Base-by-base conservation (phyloP, 2,329 filamentous ascomycete genomes). In the Fusarium sarcochroum region DNA sequence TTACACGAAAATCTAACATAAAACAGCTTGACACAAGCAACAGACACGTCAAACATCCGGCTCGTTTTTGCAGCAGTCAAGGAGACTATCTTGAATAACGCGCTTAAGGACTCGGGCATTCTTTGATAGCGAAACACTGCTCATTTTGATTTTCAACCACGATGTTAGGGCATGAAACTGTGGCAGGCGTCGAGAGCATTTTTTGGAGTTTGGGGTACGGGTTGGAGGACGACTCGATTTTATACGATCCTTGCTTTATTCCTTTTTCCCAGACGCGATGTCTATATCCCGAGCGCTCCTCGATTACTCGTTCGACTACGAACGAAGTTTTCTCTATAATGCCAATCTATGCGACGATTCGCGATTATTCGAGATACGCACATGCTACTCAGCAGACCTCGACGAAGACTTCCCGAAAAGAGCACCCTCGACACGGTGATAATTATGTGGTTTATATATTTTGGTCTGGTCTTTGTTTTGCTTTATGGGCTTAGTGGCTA, bases 21-120 rank as follows among this genome's bases (percentile, higher is more conserved):
- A 8, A 1, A 18, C 74, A 98, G 95, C 81, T 88, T 99, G 66
- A 99, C 96, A 34, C 96, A 99, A 91, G 96, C 96, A 45, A 99
- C 96, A 68, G 96, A 99, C 79, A 99, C 96, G 6, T 98, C 94
- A 52, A 99, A 99, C 77, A 98, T 99, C 76, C 93, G 96, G 70
- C 87, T 99, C 37, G 96, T 99, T 47, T 99, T 99, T 81, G 96
- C 95, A 34, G 96, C 96, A 10, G 96, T 99, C 63, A 99, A 99
- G 80, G 96, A 99, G 82, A 99, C 96, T 34, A 99, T 99, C 76
- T 84, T 99, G 72, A 97, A 98, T 81, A 99, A 99, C 79, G 96
- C 96, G 47, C 87, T 99, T 73, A 98, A 97, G 83, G 96, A 99
- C 80, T 98, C 96, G 21, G 96, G 96, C 72, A 98, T 99, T 80